These are phyloP conservation scores for Casuarina equisetifolia DNA, from an alignment of 306 rosid species.

Conservation along the genomic window DNA sequence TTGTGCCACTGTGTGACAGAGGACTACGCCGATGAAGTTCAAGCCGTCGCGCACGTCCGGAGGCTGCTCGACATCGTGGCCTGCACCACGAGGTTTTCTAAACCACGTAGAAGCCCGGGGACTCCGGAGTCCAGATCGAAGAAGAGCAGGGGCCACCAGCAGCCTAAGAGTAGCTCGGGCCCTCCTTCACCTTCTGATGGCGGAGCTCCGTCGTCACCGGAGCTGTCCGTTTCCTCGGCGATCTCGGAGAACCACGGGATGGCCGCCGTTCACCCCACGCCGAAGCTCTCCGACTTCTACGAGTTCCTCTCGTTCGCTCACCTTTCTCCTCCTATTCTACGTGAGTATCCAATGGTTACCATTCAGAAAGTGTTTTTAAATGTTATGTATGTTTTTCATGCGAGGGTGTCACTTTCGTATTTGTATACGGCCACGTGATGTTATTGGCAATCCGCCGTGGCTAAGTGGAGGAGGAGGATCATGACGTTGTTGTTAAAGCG, in stretches of 20 bases:
- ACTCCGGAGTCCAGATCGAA: conserved; percentile 64
- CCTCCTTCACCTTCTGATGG: conserved; percentile 52
- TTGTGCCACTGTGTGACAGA: conserved; percentile 32
- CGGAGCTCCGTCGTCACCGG: conserved; percentile 42
- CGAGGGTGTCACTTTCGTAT: too few species aligned
- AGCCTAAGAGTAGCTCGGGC: conserved; percentile 31
- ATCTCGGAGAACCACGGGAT: conserved; percentile 74
- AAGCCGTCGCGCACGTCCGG: conserved; percentile 70
- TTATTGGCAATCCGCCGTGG: not conserved
- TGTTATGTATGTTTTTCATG: too few species aligned
- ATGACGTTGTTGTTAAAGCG: not conserved
- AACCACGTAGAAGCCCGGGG: conserved; percentile 50
- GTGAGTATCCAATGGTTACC: conserved; percentile 42
- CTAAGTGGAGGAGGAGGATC: not conserved
- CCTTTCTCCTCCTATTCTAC: conserved; percentile 66
- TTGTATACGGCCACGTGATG: too few species aligned
- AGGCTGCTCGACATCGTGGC: conserved; percentile 76
- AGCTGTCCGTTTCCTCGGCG: conserved; percentile 36
- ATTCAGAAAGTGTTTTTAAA: too few species aligned
- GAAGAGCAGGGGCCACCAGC: conserved; percentile 50
- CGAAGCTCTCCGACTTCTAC: conserved; percentile 87
- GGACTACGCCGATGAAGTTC: conserved; percentile 58
- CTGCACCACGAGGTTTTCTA: conserved; percentile 69
- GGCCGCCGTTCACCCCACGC: conserved; percentile 90
- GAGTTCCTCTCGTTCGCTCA: conserved; percentile 85